Evolutionary conservation across 352 stramenopile species (phyloP).

Genomic region (Pythium volutum): DNA sequence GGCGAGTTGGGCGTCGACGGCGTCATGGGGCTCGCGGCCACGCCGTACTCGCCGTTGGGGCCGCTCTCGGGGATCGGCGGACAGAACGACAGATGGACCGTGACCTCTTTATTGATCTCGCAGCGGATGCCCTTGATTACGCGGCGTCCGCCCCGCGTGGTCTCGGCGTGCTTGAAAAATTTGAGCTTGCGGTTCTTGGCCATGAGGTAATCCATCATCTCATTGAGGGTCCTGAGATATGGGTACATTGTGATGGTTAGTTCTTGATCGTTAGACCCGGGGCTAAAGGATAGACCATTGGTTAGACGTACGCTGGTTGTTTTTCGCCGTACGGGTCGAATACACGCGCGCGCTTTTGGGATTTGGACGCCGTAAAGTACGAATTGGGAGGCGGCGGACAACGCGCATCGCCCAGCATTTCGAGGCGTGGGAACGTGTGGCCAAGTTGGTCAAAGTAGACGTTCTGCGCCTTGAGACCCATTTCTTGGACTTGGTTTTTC

Average conservation of each 20-base stretch:
- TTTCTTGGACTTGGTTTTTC: slow-evolving; percentile 88
- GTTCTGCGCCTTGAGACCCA: slow-evolving; percentile 78
- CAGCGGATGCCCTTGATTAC: slow-evolving; percentile 86
- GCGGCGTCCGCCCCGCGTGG: slow-evolving; percentile 74
- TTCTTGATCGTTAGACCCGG: background rate
- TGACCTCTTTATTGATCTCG: slow-evolving; percentile 87
- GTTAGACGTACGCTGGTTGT: slow-evolving; percentile 52
- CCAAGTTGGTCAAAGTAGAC: slow-evolving; percentile 78
- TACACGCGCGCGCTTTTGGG: slow-evolving; percentile 74
- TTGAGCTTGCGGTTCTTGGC: slow-evolving; percentile 86
- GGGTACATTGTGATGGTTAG: background rate
- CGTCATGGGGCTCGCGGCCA: slow-evolving; percentile 84
- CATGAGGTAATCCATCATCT: slow-evolving; percentile 91
- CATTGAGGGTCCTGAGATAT: slow-evolving; percentile 54
- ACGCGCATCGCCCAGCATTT: slow-evolving; percentile 80
- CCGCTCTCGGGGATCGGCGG: slow-evolving; percentile 77
- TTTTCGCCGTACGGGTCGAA: slow-evolving; percentile 85
- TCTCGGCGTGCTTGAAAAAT: slow-evolving; percentile 88
- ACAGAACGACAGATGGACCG: slow-evolving; percentile 77
- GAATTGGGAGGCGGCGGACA: slow-evolving; percentile 63
- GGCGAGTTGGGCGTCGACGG: slow-evolving; percentile 82
- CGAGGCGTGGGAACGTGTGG: slow-evolving; percentile 65
- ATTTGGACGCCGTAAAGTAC: slow-evolving; percentile 73
- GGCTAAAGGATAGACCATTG: background rate
- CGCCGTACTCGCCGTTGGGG: slow-evolving; percentile 73